Percentiles rank a stretch among this genome's conserved stretches.
Conservation (phyloP, 148 eudicot genomes). For the Polygonum maritimum region DNA sequence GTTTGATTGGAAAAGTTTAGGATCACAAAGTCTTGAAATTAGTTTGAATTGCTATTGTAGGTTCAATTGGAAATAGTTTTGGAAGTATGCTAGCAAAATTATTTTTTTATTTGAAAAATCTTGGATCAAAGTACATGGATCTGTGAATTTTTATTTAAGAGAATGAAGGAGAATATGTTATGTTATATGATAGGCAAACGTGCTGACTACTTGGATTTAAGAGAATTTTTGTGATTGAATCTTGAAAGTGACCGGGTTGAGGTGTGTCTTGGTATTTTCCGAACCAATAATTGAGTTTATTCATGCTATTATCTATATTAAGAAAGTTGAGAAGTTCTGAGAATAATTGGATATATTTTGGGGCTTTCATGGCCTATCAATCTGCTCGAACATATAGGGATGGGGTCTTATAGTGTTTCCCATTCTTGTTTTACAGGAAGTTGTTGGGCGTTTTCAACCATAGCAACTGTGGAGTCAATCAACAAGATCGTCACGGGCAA, state of each 20-base stretch:
- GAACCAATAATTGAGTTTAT: no score
- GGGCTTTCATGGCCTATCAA: neutral
- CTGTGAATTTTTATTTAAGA: neutral
- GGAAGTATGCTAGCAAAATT: neutral
- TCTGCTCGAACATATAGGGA: neutral
- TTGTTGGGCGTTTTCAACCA: slow-evolving; percentile 42
- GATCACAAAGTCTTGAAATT: neutral
- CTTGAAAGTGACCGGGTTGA: neutral
- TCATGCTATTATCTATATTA: neutral
- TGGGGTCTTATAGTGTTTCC: neutral
- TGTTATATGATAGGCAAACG: neutral
- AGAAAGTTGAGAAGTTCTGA: neutral
- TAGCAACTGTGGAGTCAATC: slow-evolving; percentile 34
- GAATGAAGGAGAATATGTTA: neutral
- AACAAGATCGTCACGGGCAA: slow-evolving; percentile 22
- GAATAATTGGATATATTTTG: neutral
- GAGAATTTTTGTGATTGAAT: neutral
- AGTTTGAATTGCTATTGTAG: neutral
- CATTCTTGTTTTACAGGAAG: neutral
- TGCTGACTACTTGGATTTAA: neutral
- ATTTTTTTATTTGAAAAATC: neutral
- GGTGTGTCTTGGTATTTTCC: neutral
- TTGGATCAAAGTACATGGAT: neutral
- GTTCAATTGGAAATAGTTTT: neutral
- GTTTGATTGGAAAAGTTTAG: neutral